Base-by-base conservation (phyloP, 495 filamentous ascomycete species). In the Penicillium herquei region DNA sequence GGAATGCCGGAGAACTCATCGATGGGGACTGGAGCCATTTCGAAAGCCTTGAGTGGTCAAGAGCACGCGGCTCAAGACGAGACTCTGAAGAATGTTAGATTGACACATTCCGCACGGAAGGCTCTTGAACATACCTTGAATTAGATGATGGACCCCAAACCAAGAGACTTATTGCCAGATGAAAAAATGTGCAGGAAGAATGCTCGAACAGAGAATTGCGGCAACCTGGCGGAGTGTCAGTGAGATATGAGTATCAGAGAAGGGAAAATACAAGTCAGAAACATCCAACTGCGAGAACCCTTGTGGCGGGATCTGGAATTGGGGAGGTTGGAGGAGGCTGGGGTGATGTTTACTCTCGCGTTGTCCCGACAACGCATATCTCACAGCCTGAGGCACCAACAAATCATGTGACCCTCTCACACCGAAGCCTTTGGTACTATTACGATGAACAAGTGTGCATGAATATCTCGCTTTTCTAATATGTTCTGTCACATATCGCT, bases 251-350 rank as follows among this genome's bases (percentile, higher is more conserved):
- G 50, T 39, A 14, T 54, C 21, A 18, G 16, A 34, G 44, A 45
- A 41, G 61, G 51, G 57, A 55, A 35, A 52, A 39, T 54, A 44
- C 45, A 10, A 60, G 49, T n/a, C 32, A 62, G 48, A 48, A 52
- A 49, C 50, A 34, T 44, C 43, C 49, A 37, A 17, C 52, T 45
- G 52, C 50, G 39, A 46, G 21, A 64, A 45, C 26, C 33, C 37
- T 48, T 49, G 32, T 17, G 48, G 34, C 35, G n/a, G n/a, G 32
- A 37, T 39, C 37, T 47, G 32, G 49, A 76, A 76, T 60, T 68
- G 68, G 52, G 73, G 73, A 70, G 73, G 73, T 72, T 76, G 73
- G 71, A 63, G 62, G 69, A 70, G 73, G 73, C 69, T 76, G 73
- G 73, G 70, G 59, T 60, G 44, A 54, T 65, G 59, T 63, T 64